A percentile compares a stretch with the other conserved stretches of the same genome.
phyloP scores from a whole-genome alignment of 768 basidiomycete species.

The Pleurotus pulmonarius region DNA sequence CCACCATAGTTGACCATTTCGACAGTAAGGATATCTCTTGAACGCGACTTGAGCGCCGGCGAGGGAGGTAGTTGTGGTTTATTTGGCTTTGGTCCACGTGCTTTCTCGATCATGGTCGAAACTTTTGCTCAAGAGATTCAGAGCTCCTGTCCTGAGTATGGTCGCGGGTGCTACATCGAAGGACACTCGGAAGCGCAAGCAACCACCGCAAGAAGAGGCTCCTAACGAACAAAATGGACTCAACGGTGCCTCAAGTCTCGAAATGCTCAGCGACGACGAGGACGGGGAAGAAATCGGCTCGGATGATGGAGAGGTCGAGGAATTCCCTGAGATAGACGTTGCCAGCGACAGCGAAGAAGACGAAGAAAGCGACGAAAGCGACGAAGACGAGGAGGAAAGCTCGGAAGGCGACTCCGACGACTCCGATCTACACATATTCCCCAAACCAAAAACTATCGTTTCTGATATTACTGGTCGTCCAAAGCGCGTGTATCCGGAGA shows the following conservation, averaged over 20 bases:
- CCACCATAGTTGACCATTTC: slow-evolving; percentile 87
- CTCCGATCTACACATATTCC: slow-evolving; percentile 51
- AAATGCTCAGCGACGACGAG: slow-evolving; percentile 78
- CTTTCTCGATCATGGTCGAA: slow-evolving; percentile 9
- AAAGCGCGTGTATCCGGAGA: slow-evolving; percentile 82
- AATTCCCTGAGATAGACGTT: slow-evolving; percentile 67
- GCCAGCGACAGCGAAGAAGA: slow-evolving; percentile 52
- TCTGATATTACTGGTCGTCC: slow-evolving; percentile 83
- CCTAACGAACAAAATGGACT: slow-evolving; percentile 22
- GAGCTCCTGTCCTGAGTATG: slow-evolving; percentile 20
- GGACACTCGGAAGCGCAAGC: slow-evolving; percentile 57
- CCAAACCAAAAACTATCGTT: slow-evolving; percentile 63
- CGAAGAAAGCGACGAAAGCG: slow-evolving; percentile 36
- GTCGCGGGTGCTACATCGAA: slow-evolving; percentile 28
- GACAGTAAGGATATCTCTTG: neutral
- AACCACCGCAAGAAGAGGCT: slow-evolving; percentile 36
- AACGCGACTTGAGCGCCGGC: neutral
- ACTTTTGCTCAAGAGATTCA: slow-evolving; percentile 20
- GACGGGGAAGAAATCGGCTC: slow-evolving; percentile 39
- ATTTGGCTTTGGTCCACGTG: slow-evolving; percentile 21
- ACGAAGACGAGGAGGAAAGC: slow-evolving; percentile 25
- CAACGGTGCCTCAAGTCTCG: slow-evolving; percentile 44
- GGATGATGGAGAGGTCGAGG: slow-evolving; percentile 61
- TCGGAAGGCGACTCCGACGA: slow-evolving; percentile 37
- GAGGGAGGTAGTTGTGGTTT: slow-evolving; percentile 20